Percentiles rank a stretch among this genome's conserved stretches.
These are phyloP conservation scores for Thinopyrum elongatum DNA, from an alignment of 176 grass and related monocot species.

Conservation along the genomic window DNA sequence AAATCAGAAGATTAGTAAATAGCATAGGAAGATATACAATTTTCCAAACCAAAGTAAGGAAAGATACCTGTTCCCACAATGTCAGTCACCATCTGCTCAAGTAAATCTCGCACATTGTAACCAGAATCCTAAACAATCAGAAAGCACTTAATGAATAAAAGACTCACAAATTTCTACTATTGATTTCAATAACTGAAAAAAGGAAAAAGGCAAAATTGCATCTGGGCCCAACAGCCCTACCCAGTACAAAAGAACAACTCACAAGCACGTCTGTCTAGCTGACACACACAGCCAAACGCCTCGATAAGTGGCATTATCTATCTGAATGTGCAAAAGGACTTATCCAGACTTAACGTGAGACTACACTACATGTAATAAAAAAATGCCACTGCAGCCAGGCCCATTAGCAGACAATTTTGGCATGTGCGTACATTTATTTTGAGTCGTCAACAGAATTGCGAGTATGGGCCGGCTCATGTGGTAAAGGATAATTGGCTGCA, in stretches of 20 bases:
- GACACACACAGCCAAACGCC: not conserved
- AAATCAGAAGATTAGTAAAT: constrained; percentile 41
- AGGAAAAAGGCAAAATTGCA: not conserved
- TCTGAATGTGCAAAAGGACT: not conserved
- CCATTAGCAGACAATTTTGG: not conserved
- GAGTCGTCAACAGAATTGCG: too few relatives aligned
- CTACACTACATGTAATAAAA: not conserved
- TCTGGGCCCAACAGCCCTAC: not conserved
- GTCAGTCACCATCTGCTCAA: constrained; percentile 84
- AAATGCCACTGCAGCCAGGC: not conserved
- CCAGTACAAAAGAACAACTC: not conserved
- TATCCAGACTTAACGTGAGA: not conserved
- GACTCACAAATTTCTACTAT: not conserved
- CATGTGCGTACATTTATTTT: too few relatives aligned
- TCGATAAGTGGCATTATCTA: not conserved
- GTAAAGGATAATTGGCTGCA: too few relatives aligned
- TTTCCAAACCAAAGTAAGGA: not conserved
- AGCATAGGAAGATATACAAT: not conserved
- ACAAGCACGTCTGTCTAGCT: not conserved
- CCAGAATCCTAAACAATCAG: constrained; percentile 63
- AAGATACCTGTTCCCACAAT: constrained; percentile 60
- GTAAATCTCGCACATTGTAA: constrained; percentile 63
- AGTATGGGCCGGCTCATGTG: too few relatives aligned
- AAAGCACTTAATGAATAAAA: constrained; percentile 11
- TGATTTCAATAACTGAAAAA: constrained; percentile 4